Conservation (phyloP, 305 asterid species). For the Striga hermonthica region DNA sequence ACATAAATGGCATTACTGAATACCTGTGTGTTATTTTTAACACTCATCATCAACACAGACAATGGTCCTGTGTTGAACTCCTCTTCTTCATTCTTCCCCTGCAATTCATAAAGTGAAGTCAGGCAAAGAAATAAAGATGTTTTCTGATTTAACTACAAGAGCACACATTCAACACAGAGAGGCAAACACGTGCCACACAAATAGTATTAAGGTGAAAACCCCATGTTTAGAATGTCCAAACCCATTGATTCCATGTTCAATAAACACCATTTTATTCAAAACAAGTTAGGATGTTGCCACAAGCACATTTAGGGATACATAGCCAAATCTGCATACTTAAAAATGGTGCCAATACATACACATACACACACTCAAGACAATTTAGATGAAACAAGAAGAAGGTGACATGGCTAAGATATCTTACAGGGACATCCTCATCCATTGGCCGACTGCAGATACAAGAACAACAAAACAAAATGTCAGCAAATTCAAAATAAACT, state of each 20-base stretch:
- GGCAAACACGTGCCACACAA: too few relatives aligned
- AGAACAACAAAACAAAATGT: constrained; percentile 20
- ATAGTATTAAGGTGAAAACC: too few relatives aligned
- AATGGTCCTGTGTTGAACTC: constrained; percentile 97
- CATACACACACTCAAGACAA: too few relatives aligned
- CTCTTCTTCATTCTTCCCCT: constrained; percentile 85
- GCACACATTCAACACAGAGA: neutral
- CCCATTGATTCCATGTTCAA: too few relatives aligned
- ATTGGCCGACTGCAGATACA: constrained; percentile 64
- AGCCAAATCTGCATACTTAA: neutral
- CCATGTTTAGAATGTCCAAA: too few relatives aligned
- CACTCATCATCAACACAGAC: constrained; percentile 89
- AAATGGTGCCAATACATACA: too few relatives aligned
- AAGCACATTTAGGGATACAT: too few relatives aligned
- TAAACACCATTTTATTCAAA: too few relatives aligned
- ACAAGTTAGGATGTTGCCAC: too few relatives aligned
- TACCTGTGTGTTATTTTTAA: constrained; percentile 93
- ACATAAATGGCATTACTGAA: constrained; percentile 2
- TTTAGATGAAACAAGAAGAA: neutral
- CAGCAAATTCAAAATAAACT: constrained; percentile 19
- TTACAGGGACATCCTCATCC: constrained; percentile 85
- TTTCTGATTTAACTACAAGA: neutral
- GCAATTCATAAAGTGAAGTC: constrained; percentile 7
- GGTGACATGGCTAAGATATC: constrained; percentile 28
- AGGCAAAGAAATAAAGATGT: neutral